Base-by-base conservation (phyloP, 768 basidiomycete species). In the Russula brevipes region DNA sequence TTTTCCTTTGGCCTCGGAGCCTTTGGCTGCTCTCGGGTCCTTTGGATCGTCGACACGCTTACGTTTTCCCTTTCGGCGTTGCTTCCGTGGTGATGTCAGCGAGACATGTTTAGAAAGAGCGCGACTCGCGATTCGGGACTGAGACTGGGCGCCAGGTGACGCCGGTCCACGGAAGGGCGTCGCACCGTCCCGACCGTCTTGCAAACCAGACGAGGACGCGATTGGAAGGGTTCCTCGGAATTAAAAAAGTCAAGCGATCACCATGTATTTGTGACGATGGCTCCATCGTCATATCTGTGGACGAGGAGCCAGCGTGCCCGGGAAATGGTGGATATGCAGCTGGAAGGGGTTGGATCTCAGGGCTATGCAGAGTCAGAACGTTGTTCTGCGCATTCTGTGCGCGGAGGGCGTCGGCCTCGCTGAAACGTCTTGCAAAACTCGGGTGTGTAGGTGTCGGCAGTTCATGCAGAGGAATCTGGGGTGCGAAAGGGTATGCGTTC, bases 11-110 rank as follows among this genome's bases (percentile, higher is more conserved):
- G 11, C 7, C 4, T 45, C 36, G 19, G 9, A 62, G 61, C 35
- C 61, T 57, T 19, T 30, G 8, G 61, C 47, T 38, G 61, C 61
- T 44, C 12, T 50, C 24, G n/a, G 49, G 42, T 62, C 61, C 55
- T 51, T 57, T 11, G 61, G 49, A 2, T 14, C 7, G 17, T 14
- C 33, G 2, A 10, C 12, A 52, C 58, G 58, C 33, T 24, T 44
- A 42, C 50, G 50, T 0, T 44, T 35, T 10, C 39, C 31, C 8
- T 2, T 19, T 5, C 19, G 12, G 19, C 14, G n/a, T 44, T 52
- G 41, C 7, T 10, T n/a, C 8, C 12, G 33, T 33, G 54, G 39
- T 19, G 39, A 8, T 7, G 19, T 14, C 16, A 9, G 46, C 5
- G n/a, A 8, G 19, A 6, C 19, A 16, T 35, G 17, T 5, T 33